These are phyloP conservation scores for Nectriaceae sp. DNA, from an alignment of 2,329 filamentous ascomycete species.

Conservation along the genomic window DNA sequence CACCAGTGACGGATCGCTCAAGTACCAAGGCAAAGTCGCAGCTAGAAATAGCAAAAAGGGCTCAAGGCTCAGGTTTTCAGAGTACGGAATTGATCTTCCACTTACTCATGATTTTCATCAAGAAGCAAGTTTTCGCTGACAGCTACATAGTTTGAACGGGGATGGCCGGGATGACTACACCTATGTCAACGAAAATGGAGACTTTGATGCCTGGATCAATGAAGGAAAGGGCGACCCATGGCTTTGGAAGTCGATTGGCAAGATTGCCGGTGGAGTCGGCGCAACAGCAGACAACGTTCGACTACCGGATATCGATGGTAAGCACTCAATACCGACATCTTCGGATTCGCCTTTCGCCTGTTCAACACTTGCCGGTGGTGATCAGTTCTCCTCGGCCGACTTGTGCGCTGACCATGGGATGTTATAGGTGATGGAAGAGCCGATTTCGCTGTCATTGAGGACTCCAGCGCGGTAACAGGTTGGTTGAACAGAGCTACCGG, in stretches of 20 bases:
- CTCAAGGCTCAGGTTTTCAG: neutral
- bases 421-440: slow-evolving; percentile 2
- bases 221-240: neutral
- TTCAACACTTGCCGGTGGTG: too few species aligned
- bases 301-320: neutral
- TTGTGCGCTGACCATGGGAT: neutral
- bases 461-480: neutral
- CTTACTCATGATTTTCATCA: neutral
- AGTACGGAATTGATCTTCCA: neutral
- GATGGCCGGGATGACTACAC: slow-evolving; percentile 9
- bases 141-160: slow-evolving; percentile 1
- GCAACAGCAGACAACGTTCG: neutral
- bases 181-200: slow-evolving; percentile 3
- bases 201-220: slow-evolving; percentile 5
- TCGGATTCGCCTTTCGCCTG: too few species aligned
- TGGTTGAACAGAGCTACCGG: neutral
- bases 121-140: neutral
- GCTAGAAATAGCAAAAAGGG: neutral
- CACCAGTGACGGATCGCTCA: neutral
- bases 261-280: neutral
- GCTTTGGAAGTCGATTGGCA: neutral
- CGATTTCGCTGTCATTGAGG: neutral
- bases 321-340: too few species aligned
- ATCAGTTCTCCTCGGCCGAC: too few species aligned
- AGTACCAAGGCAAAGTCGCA: neutral